A percentile compares a stretch with the other conserved stretches of the same genome.
These are phyloP conservation scores for Pseudofabraea citricarpa DNA, from an alignment of 2,329 filamentous ascomycete genomes.

Conservation along the genomic window DNA sequence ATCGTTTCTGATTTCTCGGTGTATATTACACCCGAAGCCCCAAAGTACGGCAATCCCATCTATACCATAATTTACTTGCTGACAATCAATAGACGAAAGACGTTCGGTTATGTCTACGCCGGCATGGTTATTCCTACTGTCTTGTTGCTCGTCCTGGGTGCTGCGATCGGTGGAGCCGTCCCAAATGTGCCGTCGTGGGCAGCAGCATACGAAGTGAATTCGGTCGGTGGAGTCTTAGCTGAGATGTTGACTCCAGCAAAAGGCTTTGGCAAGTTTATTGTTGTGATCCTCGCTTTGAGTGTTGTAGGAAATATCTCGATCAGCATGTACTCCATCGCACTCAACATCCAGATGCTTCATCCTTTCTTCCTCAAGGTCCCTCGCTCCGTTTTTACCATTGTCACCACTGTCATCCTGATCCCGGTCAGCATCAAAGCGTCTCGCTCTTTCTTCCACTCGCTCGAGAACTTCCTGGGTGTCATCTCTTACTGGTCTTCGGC, in stretches of 20 bases:
- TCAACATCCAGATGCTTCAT: slow-evolving; percentile 60
- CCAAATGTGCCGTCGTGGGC: slow-evolving; percentile 48
- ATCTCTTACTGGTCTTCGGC: slow-evolving; percentile 27
- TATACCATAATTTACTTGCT: not conserved
- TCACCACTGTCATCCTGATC: slow-evolving; percentile 55
- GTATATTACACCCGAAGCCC: slow-evolving; percentile 52
- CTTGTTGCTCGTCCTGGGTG: slow-evolving; percentile 57
- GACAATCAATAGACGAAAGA: slow-evolving; percentile 6
- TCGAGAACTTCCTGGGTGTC: slow-evolving; percentile 64
- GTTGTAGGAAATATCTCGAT: slow-evolving; percentile 55
- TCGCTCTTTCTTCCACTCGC: slow-evolving; percentile 42
- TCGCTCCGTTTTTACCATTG: slow-evolving; percentile 51
- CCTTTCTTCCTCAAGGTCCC: slow-evolving; percentile 51
- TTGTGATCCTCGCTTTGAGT: slow-evolving; percentile 52
- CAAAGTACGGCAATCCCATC: slow-evolving; percentile 35
- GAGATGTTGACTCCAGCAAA: slow-evolving; percentile 54
- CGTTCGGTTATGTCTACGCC: slow-evolving; percentile 51
- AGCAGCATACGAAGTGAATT: slow-evolving; percentile 46
- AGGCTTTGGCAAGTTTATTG: slow-evolving; percentile 58
- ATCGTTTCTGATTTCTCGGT: slow-evolving; percentile 57
- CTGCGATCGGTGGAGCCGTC: slow-evolving; percentile 58
- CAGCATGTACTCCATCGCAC: slow-evolving; percentile 56
- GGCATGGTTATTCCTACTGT: slow-evolving; percentile 52
- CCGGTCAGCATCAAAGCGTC: slow-evolving; percentile 51
- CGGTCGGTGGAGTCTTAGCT: slow-evolving; percentile 53